Evolutionary conservation across 441 rosid genomes (phyloP).

Genomic region (Populus hybrid): DNA sequence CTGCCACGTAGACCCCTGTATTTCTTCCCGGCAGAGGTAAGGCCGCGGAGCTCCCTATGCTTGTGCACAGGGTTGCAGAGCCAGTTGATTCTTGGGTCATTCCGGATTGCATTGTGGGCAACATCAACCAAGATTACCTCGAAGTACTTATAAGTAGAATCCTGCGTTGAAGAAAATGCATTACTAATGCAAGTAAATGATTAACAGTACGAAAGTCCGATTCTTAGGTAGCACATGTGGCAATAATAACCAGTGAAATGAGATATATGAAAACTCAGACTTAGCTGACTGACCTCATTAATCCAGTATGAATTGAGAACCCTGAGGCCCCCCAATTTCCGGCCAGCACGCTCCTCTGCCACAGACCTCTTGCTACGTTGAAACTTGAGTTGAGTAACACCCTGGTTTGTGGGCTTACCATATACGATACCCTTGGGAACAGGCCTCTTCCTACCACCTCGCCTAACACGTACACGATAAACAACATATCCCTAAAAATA

Average conservation of each 20-base stretch:
- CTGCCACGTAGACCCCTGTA: constrained; percentile 84
- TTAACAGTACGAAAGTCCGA: background rate
- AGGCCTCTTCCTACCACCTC: too few relatives aligned
- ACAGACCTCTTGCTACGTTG: too few relatives aligned
- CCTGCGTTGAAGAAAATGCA: constrained; percentile 30
- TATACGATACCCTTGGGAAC: too few relatives aligned
- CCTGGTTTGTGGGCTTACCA: too few relatives aligned
- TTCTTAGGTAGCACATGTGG: background rate
- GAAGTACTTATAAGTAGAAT: constrained; percentile 81
- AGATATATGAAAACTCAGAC: background rate
- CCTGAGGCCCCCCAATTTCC: too few relatives aligned
- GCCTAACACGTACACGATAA: too few relatives aligned
- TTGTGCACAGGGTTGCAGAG: constrained; percentile 40
- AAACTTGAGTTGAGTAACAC: too few relatives aligned
- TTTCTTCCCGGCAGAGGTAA: constrained; percentile 85
- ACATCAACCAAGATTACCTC: constrained; percentile 82
- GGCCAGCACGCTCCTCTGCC: too few relatives aligned
- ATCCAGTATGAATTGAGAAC: too few relatives aligned
- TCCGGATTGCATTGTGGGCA: constrained; percentile 73
- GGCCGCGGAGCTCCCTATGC: constrained; percentile 71
- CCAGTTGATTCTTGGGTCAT: constrained; percentile 94
- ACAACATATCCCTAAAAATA: too few relatives aligned
- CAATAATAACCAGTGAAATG: background rate
- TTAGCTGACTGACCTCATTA: too few relatives aligned
- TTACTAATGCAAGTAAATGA: background rate